Evolutionary conservation across 176 grass and related monocot genomes (phyloP).

Genomic region (Cymbopogon citratus): DNA sequence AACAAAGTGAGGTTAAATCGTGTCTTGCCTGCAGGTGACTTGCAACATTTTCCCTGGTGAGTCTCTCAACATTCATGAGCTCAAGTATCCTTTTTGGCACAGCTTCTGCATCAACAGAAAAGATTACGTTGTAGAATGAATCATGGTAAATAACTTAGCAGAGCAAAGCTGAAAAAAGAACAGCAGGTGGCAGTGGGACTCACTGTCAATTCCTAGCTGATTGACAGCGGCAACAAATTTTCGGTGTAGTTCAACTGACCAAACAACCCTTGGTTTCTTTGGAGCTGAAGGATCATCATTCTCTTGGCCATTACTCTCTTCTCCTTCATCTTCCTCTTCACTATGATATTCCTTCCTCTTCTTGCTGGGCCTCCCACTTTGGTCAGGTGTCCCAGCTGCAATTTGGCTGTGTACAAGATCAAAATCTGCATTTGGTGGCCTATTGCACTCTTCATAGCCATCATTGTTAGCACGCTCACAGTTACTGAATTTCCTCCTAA

Average conservation of each 20-base stretch:
- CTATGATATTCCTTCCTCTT: conserved; percentile 86
- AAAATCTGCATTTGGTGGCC: conserved; percentile 32
- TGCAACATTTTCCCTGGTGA: conserved; percentile 96
- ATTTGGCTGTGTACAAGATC: conserved; percentile 30
- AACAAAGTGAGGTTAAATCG: neutral
- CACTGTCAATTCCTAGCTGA: conserved; percentile 95
- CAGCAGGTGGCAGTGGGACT: neutral
- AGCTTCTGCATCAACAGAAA: conserved; percentile 60
- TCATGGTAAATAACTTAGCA: neutral
- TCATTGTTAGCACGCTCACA: conserved; percentile 44
- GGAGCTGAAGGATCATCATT: conserved; percentile 69
- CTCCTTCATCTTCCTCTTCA: conserved; percentile 69
- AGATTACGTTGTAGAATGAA: conserved; percentile 3
- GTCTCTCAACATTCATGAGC: conserved; percentile 95
- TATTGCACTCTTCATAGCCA: conserved; percentile 48
- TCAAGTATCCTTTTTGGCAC: conserved; percentile 97
- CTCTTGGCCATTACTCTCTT: conserved; percentile 55
- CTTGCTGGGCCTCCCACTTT: conserved; percentile 51
- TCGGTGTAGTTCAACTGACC: conserved; percentile 82
- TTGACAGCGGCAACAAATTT: conserved; percentile 94
- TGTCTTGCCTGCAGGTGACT: conserved; percentile 86
- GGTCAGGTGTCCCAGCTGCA: conserved; percentile 41
- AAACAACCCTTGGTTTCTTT: conserved; percentile 93
- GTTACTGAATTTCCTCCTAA: conserved; percentile 67
- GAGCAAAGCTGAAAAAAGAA: neutral